These are phyloP conservation scores for Lachnellula occidentalis DNA, from an alignment of 2,329 filamentous ascomycete species.

Conservation along the genomic window DNA sequence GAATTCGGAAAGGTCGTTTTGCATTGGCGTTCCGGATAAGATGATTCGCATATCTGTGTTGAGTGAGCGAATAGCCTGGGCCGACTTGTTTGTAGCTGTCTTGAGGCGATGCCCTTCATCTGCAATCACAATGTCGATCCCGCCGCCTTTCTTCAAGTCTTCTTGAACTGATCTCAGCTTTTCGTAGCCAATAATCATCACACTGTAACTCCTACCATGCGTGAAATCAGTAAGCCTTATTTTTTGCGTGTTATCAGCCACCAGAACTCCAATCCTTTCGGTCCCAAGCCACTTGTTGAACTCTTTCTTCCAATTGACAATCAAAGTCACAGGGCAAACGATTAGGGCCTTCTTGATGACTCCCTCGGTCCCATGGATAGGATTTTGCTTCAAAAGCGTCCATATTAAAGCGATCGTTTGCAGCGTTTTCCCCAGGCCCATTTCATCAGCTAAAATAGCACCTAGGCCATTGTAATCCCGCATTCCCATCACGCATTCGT, in stretches of 20 bases:
- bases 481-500: constrained; percentile 73
- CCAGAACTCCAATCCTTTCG: constrained; percentile 63
- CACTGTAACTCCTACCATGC: constrained; percentile 58
- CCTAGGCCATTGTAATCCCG: constrained; percentile 60
- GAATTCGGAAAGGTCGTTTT: constrained; percentile 91
- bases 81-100: constrained; percentile 89
- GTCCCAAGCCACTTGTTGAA: constrained; percentile 70
- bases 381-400: constrained; percentile 69
- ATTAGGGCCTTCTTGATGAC: constrained; percentile 67
- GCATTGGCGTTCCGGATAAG: constrained; percentile 75
- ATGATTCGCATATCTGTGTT: constrained; percentile 54
- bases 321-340: constrained; percentile 66
- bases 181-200: constrained; percentile 72
- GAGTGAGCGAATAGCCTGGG: constrained; percentile 81
- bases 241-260: constrained; percentile 53
- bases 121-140: constrained; percentile 84
- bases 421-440: constrained; percentile 69
- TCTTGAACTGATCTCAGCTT: constrained; percentile 61
- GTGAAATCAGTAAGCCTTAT: constrained; percentile 63
- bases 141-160: constrained; percentile 54
- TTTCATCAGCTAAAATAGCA: constrained; percentile 68
- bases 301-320: constrained; percentile 69
- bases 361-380: constrained; percentile 46
- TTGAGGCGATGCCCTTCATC: constrained; percentile 97
- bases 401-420: constrained; percentile 68